These are phyloP conservation scores for Solanum paucissectum DNA, from an alignment of 257 asterid genomes.

Conservation along the genomic window DNA sequence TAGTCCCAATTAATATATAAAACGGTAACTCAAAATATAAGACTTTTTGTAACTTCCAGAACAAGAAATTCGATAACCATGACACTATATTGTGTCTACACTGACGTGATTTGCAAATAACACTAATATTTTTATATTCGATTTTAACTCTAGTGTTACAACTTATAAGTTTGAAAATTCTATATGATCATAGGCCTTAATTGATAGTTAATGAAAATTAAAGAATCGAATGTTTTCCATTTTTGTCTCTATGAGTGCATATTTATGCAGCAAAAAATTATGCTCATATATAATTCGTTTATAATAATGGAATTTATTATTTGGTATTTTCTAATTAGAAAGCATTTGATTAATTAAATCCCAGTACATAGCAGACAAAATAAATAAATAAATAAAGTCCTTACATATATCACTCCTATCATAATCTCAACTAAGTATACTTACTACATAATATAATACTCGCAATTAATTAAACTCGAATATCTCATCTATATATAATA, in stretches of 20 bases:
- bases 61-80: not conserved
- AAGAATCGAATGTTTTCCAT: not conserved
- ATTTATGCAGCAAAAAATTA: too few relatives aligned
- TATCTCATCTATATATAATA: not conserved
- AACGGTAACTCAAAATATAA: too few relatives aligned
- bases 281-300: not conserved
- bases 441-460: not conserved
- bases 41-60: not conserved
- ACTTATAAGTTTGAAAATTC: not conserved
- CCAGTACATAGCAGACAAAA: not conserved
- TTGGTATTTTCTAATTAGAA: not conserved
- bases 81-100: not conserved
- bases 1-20: fast-evolving
- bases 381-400: not conserved
- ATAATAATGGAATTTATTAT: not conserved
- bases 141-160: too few relatives aligned
- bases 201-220: not conserved
- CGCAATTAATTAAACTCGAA: not conserved
- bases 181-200: not conserved
- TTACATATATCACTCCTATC: not conserved
- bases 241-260: not conserved
- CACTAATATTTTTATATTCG: not conserved
- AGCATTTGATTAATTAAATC: not conserved
- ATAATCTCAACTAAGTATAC: not conserved
- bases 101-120: not conserved